Evolutionary conservation across 257 asterid genomes (phyloP), one percentile per base, ranked within the genome.

Genomic region (Scutellaria baicalensis): DNA sequence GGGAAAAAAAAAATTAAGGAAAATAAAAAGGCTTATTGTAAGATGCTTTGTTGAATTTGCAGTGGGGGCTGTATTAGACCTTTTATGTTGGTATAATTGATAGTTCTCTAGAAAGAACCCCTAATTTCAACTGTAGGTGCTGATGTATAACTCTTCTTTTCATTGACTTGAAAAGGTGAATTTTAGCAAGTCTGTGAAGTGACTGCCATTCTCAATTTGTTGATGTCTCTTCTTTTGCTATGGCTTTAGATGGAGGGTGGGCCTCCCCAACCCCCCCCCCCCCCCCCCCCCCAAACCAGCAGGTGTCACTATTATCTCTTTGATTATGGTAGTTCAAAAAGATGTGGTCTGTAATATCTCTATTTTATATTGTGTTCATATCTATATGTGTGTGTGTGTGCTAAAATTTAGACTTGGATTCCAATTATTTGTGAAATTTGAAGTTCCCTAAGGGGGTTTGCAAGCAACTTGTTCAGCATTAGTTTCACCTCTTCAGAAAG

Each of bases 161-260:
- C 69, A 48, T 49, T 71, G 70, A 71, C 64, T 72, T 52, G n/a
- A 18, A 39, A 52, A 49, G 40, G 31, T 47, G 62, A 11, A 58
- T 44, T 3, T 54, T 52, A 17, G 63, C 51, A 35, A 17, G 61
- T 50, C 5, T 8, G 7, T 1, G 11, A 64, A 27, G 10, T 36
- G 48, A 14, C 9, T 12, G 1, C 8, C 10, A 12, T 33, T 59
- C 6, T 36, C 59, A 14, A 57, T 6, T 38, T 12, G 13, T 66
- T 48, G 45, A 66, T 9, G 9, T 2, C 13, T 50, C 47, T 38
- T 31, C 45, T 38, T 54, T 40, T 20, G 18, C 6, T 21, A 3
- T 51, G 39, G 54, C 17, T 6, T 47, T 51, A 21, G 14, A 54
- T 33, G 55, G 31, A 44, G 44, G 59, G 36, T 31, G 54, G 4